Conservation (phyloP, 2,329 filamentous ascomycete species). For the Neophaeococcomyces mojaviensis region DNA sequence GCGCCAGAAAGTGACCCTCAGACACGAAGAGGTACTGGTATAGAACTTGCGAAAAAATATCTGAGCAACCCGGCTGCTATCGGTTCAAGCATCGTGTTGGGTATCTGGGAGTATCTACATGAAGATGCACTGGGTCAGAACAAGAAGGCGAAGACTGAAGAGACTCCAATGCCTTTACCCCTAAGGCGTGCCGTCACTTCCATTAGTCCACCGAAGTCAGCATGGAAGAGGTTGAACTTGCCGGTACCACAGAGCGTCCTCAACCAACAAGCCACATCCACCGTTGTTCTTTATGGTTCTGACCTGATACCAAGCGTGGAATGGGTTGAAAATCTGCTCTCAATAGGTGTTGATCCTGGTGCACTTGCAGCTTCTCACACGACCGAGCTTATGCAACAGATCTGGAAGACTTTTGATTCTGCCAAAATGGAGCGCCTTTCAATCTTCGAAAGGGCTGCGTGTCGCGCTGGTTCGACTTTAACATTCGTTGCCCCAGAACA, state of each 20-base stretch:
- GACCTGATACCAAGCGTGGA: conserved; percentile 68
- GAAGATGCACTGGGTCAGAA: background rate
- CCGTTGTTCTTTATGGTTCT: conserved; percentile 70
- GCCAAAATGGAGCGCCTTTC: conserved; percentile 26
- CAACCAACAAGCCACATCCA: conserved; percentile 63
- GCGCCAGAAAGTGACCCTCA: conserved; percentile 53
- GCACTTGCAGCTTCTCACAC: conserved; percentile 60
- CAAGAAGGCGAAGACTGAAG: conserved; percentile 1
- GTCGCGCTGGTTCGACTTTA: conserved; percentile 77
- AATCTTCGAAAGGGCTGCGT: conserved; percentile 61
- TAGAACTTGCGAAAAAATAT: conserved; percentile 55
- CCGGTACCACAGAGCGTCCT: conserved; percentile 45
- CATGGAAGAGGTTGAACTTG: conserved; percentile 23
- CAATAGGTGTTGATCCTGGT: conserved; percentile 75
- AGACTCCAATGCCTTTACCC: conserved; percentile 58
- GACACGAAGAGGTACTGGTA: conserved; percentile 56
- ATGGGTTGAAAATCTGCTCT: conserved; percentile 86
- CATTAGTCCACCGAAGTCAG: conserved; percentile 30
- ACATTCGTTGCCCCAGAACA: conserved; percentile 85
- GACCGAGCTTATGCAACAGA: conserved; percentile 57
- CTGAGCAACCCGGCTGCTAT: conserved; percentile 50
- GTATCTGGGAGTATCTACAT: conserved; percentile 73
- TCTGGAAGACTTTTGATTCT: conserved; percentile 16
- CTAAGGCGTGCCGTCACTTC: conserved; percentile 54
- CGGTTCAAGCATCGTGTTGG: conserved; percentile 58